Percentiles rank a stretch among this genome's conserved stretches.
Evolutionary conservation across 2,329 filamentous ascomycete species (phyloP).

Genomic region (Trichocomaceae sp.): DNA sequence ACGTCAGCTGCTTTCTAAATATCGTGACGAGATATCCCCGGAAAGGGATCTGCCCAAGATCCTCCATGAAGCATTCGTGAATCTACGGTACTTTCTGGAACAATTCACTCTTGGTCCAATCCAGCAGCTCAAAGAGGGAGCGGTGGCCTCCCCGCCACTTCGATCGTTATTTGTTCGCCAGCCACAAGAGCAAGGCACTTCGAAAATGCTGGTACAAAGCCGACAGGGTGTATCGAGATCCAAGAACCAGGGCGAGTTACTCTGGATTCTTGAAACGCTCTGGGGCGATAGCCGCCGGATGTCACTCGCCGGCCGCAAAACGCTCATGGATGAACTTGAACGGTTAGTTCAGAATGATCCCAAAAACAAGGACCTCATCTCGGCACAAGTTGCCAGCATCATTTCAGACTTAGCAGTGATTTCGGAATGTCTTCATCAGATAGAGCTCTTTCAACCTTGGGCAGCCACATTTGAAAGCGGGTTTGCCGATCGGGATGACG

Average conservation of each 20-base stretch:
- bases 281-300: not conserved
- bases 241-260: not conserved
- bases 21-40: not conserved
- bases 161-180: not conserved
- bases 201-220: not conserved
- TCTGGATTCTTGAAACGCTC: not conserved
- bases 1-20: not conserved
- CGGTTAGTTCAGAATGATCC: not conserved
- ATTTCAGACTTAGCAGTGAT: not conserved
- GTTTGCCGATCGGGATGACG: not conserved
- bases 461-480: not conserved
- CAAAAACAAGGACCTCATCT: not conserved
- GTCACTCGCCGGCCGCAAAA: not conserved
- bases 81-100: not conserved
- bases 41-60: not conserved
- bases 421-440: not conserved
- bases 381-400: not conserved
- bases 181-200: not conserved
- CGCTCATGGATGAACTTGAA: slow-evolving; percentile 1
- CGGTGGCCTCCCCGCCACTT: not conserved
- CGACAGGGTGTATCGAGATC: not conserved
- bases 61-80: not conserved
- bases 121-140: not conserved
- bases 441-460: slow-evolving; percentile 1
- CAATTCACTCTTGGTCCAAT: not conserved